phyloP scores from a whole-genome alignment of 345 rosid species.

The Eucalyptus albens region DNA sequence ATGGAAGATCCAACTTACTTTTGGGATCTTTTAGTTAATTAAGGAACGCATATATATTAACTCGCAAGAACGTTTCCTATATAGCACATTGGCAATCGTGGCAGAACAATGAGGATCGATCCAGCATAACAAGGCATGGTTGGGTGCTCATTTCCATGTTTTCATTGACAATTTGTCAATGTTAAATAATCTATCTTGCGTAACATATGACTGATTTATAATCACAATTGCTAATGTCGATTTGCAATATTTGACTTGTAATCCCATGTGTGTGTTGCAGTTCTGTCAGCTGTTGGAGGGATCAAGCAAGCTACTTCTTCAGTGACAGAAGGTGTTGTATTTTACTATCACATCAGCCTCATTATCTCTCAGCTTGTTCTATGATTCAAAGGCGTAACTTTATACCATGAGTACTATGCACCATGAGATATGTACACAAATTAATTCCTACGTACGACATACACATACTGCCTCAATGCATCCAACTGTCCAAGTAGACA shows the following conservation, averaged over 20 bases:
- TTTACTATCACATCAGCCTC: background rate
- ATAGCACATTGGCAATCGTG: background rate
- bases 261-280: background rate
- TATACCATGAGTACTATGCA: background rate
- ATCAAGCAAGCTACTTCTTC: constrained; percentile 4
- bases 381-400: background rate
- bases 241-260: background rate
- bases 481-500: background rate
- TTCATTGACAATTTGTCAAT: background rate
- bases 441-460: background rate
- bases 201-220: background rate
- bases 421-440: background rate
- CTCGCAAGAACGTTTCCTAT: background rate
- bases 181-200: background rate
- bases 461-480: background rate
- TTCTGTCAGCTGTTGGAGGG: constrained; percentile 41
- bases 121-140: background rate
- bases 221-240: background rate
- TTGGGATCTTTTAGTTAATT: background rate
- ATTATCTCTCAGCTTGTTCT: background rate
- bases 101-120: background rate
- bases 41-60: background rate
- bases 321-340: background rate
- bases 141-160: background rate
- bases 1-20: background rate